These are phyloP conservation scores for Acidiella bohemica DNA, from an alignment of 495 filamentous ascomycete species.

Conservation along the genomic window DNA sequence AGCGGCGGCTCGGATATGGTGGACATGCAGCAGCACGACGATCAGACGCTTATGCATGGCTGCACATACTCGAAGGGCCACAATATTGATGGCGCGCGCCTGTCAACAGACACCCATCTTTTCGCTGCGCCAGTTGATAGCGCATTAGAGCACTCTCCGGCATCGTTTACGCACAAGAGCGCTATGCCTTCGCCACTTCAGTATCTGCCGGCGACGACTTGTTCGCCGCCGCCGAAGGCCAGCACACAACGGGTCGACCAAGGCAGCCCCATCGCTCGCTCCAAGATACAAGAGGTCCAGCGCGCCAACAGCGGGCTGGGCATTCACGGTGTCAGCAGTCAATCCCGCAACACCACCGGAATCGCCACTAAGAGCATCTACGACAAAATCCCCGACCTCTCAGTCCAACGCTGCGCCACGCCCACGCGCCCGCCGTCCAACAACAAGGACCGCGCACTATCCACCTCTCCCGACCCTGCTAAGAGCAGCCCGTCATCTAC, in stretches of 20 bases:
- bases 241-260: not conserved
- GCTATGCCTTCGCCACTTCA: constrained; percentile 17
- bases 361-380: constrained; percentile 1
- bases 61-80: constrained; percentile 12
- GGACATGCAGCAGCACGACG: too few relatives aligned
- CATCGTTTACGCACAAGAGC: too few relatives aligned
- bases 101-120: constrained; percentile 1
- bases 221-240: constrained; percentile 7
- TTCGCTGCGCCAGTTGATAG: constrained; percentile 4
- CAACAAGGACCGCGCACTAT: too few relatives aligned
- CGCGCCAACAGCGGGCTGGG: not conserved
- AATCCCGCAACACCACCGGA: not conserved
- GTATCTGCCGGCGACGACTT: constrained; percentile 11
- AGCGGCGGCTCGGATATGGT: too few relatives aligned
- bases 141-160: too few relatives aligned
- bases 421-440: too few relatives aligned
- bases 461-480: too few relatives aligned
- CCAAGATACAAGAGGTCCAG: not conserved
- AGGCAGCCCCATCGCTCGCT: not conserved
- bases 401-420: not conserved
- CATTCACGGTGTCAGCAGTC: not conserved
- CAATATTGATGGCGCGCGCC: constrained; percentile 4
- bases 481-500: too few relatives aligned
- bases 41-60: constrained; percentile 1
- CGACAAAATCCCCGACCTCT: constrained; percentile 1